Evolutionary conservation across 2,329 filamentous ascomycete species (phyloP).

Genomic region (Alternaria ethzedia): DNA sequence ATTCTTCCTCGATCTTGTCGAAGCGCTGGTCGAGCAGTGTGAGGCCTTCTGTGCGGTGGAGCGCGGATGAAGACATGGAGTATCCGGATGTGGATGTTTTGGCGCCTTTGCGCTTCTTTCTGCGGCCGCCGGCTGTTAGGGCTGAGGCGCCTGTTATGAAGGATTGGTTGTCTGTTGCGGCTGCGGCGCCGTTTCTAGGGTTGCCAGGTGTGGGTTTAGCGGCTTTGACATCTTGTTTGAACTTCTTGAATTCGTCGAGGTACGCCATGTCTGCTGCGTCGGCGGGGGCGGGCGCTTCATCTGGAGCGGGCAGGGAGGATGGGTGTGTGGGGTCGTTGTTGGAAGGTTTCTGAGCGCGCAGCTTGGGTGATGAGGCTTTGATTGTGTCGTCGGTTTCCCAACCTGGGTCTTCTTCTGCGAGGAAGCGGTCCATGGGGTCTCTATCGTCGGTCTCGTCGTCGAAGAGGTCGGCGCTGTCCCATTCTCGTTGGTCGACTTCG

Average conservation of each 20-base stretch:
- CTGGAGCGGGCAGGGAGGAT: slow-evolving; percentile 39
- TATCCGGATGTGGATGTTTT: slow-evolving; percentile 86
- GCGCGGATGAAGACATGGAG: slow-evolving; percentile 88
- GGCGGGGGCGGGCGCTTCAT: slow-evolving; percentile 43
- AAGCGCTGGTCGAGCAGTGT: slow-evolving; percentile 87
- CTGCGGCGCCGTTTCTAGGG: slow-evolving; percentile 45
- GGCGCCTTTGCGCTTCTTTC: slow-evolving; percentile 95
- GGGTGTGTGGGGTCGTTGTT: slow-evolving; percentile 58
- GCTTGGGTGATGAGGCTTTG: slow-evolving; percentile 63
- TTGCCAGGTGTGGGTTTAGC: slow-evolving; percentile 39
- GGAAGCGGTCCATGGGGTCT: slow-evolving; percentile 51
- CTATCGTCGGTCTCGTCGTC: slow-evolving; percentile 32
- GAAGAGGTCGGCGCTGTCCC: slow-evolving; percentile 66
- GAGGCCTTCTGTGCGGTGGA: slow-evolving; percentile 86
- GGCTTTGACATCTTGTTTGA: slow-evolving; percentile 76
- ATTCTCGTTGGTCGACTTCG: slow-evolving; percentile 81
- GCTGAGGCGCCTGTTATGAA: slow-evolving; percentile 72
- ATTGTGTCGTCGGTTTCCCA: slow-evolving; percentile 95
- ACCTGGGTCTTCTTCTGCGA: slow-evolving; percentile 72
- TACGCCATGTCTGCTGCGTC: slow-evolving; percentile 73
- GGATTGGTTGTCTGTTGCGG: slow-evolving; percentile 71
- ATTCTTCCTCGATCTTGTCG: slow-evolving; percentile 85
- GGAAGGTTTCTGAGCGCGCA: slow-evolving; percentile 45
- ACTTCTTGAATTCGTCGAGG: slow-evolving; percentile 91
- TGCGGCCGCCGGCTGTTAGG: slow-evolving; percentile 73